Base-by-base conservation (phyloP, 495 filamentous ascomycete genomes). In the Trichocladium antarcticum region DNA sequence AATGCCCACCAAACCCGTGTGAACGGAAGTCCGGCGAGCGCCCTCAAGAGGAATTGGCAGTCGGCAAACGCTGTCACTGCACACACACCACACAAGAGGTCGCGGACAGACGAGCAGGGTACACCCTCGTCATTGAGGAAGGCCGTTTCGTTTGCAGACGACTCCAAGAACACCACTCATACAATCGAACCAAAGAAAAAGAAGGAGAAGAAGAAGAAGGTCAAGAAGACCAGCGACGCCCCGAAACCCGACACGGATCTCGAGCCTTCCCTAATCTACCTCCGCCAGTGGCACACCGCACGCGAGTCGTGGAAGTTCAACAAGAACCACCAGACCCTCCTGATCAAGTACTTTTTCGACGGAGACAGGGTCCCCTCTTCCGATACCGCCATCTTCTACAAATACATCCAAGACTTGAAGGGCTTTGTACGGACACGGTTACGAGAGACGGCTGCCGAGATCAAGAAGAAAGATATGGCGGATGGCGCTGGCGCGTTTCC, bases 251-350 rank as follows among this genome's bases (percentile, higher is more conserved):
- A 72, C 38, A 58, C 65, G 37, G 62, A 66, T 36, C 56, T 78
- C 55, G 73, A 77, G 38, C 77, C 81, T 5, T 79, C 86, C 48
- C 75, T 93, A 32, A 69, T 67, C 17, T 95, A 95, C 62, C 72
- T 95, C 17, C 74, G 70, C 20, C 73, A 75, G 60, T 89, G 85
- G 74, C 68, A 82, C 61, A 75, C 74, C 37, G 71, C 77, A 39
- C 80, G 77, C 37, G 64, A 72, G 0, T 70, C 66, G 32, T 95
- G 89, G 89, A 95, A 94, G 65, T 95, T 95, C 69, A 89, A 89
- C 70, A 95, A 95, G 69, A 83, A 82, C 47, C 77, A 84, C 59
- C 87, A 94, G 67, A 84, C 79, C 14, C 76, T 83, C 47, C 66
- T 95, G 14, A 77, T 95, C 63, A 89, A 89, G 68, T 79, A 92